phyloP scores from a whole-genome alignment of 2,329 filamentous ascomycete genomes.

The Colletotrichum musicola region DNA sequence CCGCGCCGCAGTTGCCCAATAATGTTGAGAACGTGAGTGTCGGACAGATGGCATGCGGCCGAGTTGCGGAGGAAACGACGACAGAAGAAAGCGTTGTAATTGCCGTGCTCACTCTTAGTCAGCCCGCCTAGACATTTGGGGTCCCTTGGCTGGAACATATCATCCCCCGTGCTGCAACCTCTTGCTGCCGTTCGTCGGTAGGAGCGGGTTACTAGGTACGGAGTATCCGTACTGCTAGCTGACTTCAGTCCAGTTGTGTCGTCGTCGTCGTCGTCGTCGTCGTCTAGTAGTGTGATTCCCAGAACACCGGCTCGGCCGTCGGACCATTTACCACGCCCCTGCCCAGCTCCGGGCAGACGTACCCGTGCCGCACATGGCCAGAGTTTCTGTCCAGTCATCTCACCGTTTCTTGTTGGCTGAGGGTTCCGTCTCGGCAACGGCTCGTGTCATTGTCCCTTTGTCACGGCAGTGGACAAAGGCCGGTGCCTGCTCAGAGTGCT shows the following conservation, averaged over 20 bases:
- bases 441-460: background rate
- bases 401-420: background rate
- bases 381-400: background rate
- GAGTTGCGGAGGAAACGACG: constrained; percentile 11
- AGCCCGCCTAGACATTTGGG: constrained; percentile 6
- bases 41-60: background rate
- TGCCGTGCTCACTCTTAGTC: background rate
- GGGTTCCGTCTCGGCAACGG: background rate
- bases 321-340: background rate
- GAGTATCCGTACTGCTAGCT: too few relatives aligned
- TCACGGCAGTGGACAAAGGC: background rate
- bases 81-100: constrained; percentile 13
- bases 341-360: background rate
- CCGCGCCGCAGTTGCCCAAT: background rate
- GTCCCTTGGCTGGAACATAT: constrained; percentile 5
- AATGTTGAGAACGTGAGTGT: background rate
- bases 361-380: background rate
- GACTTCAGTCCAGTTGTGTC: background rate
- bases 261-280: background rate
- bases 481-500: too few relatives aligned
- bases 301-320: background rate
- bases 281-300: background rate
- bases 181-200: background rate
- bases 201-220: too few relatives aligned
- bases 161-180: background rate